Evolutionary conservation across 1,284 basidiomycete species (phyloP).

Genomic region (Wallemia hederae): DNA sequence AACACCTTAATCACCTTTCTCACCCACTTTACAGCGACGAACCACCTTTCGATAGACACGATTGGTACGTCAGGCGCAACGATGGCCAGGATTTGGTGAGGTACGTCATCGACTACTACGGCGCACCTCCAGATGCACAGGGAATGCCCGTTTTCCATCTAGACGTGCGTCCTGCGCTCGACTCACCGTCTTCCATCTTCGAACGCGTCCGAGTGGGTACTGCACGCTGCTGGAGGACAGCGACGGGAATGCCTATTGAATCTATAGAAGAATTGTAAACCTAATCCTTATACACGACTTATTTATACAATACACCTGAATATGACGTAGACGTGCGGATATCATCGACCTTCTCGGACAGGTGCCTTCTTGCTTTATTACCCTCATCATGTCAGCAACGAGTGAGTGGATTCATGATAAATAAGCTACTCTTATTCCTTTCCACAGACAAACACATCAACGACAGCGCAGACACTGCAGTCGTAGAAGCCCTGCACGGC

Average conservation of each 20-base stretch:
- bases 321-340: not conserved
- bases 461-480: conserved; percentile 35
- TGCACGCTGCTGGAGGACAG: not conserved
- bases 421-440: not conserved
- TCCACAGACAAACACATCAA: conserved; percentile 33
- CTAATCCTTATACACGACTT: not conserved
- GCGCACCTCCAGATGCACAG: conserved; percentile 49
- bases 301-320: not conserved
- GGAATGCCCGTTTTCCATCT: conserved; percentile 72
- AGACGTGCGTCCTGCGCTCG: conserved; percentile 28
- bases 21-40: conserved; percentile 27
- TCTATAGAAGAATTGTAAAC: not conserved
- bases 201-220: not conserved
- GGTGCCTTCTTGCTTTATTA: not conserved
- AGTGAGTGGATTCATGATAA: not conserved
- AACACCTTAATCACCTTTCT: not conserved
- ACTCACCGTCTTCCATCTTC: not conserved
- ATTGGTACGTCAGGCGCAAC: conserved; percentile 70
- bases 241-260: not conserved
- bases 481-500: conserved; percentile 44
- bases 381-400: not conserved
- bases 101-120: conserved; percentile 92
- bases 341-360: no score
- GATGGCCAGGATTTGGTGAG: conserved; percentile 39
- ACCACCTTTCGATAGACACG: conserved; percentile 93